A percentile compares a stretch with the other conserved stretches of the same genome.
Evolutionary conservation across 805 yeast species (phyloP).

Genomic region (Yarrowia deformans): DNA sequence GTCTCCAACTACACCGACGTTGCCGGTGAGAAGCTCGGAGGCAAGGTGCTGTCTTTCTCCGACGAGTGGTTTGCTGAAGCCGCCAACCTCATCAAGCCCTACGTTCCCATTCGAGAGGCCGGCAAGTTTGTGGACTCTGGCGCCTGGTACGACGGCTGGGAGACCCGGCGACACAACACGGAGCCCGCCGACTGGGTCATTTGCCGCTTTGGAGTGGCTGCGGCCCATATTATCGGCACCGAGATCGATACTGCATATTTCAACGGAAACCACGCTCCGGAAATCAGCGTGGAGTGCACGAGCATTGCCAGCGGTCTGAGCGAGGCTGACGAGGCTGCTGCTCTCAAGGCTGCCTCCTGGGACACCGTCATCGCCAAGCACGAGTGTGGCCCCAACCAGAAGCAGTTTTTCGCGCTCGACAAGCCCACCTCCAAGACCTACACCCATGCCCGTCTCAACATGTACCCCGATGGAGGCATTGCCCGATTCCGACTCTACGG

Average conservation of each 20-base stretch:
- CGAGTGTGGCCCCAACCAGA: conserved; percentile 90
- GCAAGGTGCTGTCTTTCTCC: conserved; percentile 68
- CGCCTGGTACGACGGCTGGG: conserved; percentile 99
- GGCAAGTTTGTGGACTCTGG: conserved; percentile 83
- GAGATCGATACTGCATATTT: conserved; percentile 94
- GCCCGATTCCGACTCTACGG: conserved; percentile 94
- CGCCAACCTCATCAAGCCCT: conserved; percentile 80
- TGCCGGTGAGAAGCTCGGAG: conserved; percentile 84
- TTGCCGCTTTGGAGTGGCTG: conserved; percentile 79
- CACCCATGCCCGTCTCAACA: conserved; percentile 82
- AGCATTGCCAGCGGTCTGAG: conserved; percentile 42
- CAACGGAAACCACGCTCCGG: conserved; percentile 95
- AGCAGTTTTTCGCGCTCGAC: conserved; percentile 77
- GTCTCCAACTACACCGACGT: conserved; percentile 60
- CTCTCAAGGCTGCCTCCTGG: conserved; percentile 60
- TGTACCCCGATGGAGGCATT: conserved; percentile 99
- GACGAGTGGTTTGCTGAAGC: conserved; percentile 98
- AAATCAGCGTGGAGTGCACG: conserved; percentile 80
- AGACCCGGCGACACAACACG: conserved; percentile 90
- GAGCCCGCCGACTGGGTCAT: conserved; percentile 89
- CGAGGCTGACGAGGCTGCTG: conserved; percentile 47
- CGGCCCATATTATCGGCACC: conserved; percentile 79
- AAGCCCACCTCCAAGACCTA: conserved; percentile 65
- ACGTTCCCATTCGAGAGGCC: conserved; percentile 80
- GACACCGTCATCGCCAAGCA: conserved; percentile 67